Evolutionary conservation across 1,284 basidiomycete genomes (phyloP).

Genomic region (Leucoagaricus sp.): DNA sequence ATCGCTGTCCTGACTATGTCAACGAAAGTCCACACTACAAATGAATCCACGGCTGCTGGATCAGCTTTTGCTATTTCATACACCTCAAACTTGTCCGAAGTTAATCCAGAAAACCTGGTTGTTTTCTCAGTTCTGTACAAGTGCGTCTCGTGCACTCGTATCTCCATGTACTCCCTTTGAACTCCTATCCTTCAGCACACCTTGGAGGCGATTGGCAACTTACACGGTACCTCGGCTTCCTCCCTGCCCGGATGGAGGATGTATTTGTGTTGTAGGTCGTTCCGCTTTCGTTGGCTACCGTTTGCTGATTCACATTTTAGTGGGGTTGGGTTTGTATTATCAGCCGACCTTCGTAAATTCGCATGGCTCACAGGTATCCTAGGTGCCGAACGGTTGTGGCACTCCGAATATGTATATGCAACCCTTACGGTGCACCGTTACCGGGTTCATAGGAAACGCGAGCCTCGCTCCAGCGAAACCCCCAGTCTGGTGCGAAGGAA

Average conservation of each 20-base stretch:
- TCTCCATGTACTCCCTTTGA: neutral
- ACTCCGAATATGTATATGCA: slow-evolving; percentile 42
- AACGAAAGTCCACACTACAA: slow-evolving; percentile 49
- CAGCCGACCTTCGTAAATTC: neutral
- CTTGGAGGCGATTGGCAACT: slow-evolving; percentile 44
- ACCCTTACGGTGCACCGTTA: slow-evolving; percentile 36
- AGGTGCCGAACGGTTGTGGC: slow-evolving; percentile 35
- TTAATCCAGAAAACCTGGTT: slow-evolving; percentile 39
- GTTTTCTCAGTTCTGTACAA: slow-evolving; percentile 40
- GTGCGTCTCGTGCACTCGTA: slow-evolving; percentile 23
- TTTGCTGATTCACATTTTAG: slow-evolving; percentile 22
- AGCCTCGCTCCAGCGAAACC: slow-evolving; percentile 28
- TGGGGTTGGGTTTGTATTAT: slow-evolving; percentile 41
- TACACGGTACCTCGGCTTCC: slow-evolving; percentile 47
- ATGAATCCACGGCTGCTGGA: slow-evolving; percentile 46
- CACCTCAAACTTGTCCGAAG: slow-evolving; percentile 34
- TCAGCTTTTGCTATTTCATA: slow-evolving; percentile 48
- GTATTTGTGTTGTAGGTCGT: slow-evolving; percentile 44
- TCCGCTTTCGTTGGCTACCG: neutral
- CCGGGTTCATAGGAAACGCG: slow-evolving; percentile 24
- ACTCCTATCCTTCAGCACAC: slow-evolving; percentile 33
- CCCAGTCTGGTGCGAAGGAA: slow-evolving; percentile 33
- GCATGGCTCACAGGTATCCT: no score
- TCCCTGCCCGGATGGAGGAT: slow-evolving; percentile 44
- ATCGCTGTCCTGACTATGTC: no score